Evolutionary conservation across 2,329 filamentous ascomycete genomes (phyloP).

Genomic region (Coniochaeta sp.): DNA sequence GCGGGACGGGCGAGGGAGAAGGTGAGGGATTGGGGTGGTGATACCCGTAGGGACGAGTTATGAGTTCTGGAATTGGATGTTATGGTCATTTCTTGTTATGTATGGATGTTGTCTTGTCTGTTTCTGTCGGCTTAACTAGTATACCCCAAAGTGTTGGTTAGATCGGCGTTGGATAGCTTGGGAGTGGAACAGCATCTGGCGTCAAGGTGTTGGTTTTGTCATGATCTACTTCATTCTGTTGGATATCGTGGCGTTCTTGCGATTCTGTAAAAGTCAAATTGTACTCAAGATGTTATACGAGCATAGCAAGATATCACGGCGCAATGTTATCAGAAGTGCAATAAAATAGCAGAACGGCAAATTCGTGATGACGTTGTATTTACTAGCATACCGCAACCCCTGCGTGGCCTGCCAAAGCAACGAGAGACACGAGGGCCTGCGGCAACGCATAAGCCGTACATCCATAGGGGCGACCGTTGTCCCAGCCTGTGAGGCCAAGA

Average conservation of each 20-base stretch:
- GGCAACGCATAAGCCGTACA: not conserved
- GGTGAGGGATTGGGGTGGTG: conserved; percentile 15
- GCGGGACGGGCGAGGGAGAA: conserved; percentile 15
- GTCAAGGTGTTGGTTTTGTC: not conserved
- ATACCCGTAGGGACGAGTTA: not conserved
- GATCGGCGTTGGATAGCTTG: not conserved
- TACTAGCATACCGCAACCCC: not conserved
- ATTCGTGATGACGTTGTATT: conserved; percentile 1
- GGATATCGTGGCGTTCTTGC: not conserved
- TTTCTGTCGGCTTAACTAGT: not conserved
- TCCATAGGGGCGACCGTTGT: not conserved
- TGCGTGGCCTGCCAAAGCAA: not conserved
- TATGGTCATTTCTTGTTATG: not conserved
- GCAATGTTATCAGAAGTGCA: not conserved
- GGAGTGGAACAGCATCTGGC: not conserved
- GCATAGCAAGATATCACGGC: not conserved
- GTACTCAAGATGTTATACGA: no score
- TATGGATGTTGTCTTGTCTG: not conserved
- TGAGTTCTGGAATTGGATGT: not conserved
- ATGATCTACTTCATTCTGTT: not conserved
- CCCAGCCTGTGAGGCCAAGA: not conserved
- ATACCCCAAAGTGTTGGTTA: not conserved
- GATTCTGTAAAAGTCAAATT: not conserved
- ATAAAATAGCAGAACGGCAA: not conserved
- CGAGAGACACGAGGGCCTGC: not conserved